These are phyloP conservation scores for Thalia dealbata DNA, from an alignment of 176 grass and related monocot genomes.

Conservation along the genomic window DNA sequence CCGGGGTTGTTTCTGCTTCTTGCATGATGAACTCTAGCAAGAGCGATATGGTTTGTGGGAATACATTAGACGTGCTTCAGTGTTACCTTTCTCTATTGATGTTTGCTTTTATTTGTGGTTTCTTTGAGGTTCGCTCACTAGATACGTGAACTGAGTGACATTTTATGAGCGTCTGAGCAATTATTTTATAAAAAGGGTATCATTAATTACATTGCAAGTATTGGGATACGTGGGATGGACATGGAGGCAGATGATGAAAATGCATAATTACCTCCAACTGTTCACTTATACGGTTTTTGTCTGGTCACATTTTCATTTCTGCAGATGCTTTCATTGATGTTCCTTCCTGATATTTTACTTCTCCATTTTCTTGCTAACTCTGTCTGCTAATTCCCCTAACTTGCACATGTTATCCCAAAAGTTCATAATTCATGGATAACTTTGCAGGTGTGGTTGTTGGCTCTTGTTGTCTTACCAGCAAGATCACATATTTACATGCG, in stretches of 20 bases:
- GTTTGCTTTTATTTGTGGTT: background rate
- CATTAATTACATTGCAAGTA: background rate
- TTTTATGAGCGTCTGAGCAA: too few species aligned
- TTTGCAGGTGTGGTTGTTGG: slow-evolving; percentile 85
- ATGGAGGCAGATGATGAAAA: too few species aligned
- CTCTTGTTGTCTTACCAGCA: slow-evolving; percentile 85
- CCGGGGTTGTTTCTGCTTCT: background rate
- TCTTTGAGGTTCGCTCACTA: background rate
- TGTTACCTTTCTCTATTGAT: background rate
- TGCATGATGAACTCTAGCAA: background rate
- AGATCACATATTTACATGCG: slow-evolving; percentile 94
- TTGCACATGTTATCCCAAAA: background rate
- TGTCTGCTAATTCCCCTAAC: background rate
- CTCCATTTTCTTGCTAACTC: background rate
- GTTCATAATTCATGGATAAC: slow-evolving; percentile 2
- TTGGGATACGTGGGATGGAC: background rate
- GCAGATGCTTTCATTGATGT: background rate
- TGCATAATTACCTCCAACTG: background rate
- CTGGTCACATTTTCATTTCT: background rate
- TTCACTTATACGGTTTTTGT: background rate
- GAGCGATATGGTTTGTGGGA: background rate
- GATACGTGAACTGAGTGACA: background rate
- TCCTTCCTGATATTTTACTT: background rate
- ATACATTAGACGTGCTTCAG: background rate
- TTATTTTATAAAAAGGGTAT: too few species aligned